Percentiles rank a stretch among this genome's conserved stretches.
These are phyloP conservation scores for Dujonia santamariae DNA, from an alignment of 1,139 yeast species.

Conservation along the genomic window DNA sequence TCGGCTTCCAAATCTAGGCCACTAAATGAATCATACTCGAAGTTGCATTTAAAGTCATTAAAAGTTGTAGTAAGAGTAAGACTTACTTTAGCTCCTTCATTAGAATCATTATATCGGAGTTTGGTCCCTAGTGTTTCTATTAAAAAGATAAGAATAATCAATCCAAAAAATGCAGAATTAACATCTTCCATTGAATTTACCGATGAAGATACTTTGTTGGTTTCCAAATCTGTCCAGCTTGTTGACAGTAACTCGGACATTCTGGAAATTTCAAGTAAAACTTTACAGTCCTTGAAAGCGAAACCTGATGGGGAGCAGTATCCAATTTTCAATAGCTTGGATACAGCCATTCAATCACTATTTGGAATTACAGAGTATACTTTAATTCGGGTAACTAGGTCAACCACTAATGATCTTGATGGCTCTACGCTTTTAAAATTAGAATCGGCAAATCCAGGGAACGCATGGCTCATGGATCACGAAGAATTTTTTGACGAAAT, in stretches of 20 bases:
- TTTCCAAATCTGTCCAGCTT: constrained; percentile 27
- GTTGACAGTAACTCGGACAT: constrained; percentile 37
- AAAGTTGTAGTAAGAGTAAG: constrained; percentile 53
- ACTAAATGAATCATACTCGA: constrained; percentile 16
- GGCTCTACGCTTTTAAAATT: constrained; percentile 50
- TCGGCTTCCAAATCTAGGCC: constrained; percentile 18
- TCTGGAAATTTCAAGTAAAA: constrained; percentile 34
- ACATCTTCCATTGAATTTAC: not conserved
- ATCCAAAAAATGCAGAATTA: not conserved
- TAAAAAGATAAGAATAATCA: constrained; percentile 1
- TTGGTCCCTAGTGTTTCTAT: constrained; percentile 35
- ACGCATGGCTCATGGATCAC: constrained; percentile 46
- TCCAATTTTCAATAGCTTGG: constrained; percentile 44
- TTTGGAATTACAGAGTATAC: constrained; percentile 43
- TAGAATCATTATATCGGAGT: constrained; percentile 41
- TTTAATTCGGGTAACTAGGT: constrained; percentile 50
- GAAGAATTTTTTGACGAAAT: constrained; percentile 43
- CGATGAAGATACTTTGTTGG: constrained; percentile 14
- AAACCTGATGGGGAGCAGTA: constrained; percentile 7
- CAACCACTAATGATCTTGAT: constrained; percentile 49
- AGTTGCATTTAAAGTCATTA: constrained; percentile 49
- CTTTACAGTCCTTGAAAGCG: constrained; percentile 26
- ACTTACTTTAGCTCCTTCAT: constrained; percentile 42
- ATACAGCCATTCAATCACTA: constrained; percentile 42
- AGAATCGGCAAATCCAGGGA: constrained; percentile 56